phyloP scores from a whole-genome alignment of 495 filamentous ascomycete genomes.

The Neurospora sp. region DNA sequence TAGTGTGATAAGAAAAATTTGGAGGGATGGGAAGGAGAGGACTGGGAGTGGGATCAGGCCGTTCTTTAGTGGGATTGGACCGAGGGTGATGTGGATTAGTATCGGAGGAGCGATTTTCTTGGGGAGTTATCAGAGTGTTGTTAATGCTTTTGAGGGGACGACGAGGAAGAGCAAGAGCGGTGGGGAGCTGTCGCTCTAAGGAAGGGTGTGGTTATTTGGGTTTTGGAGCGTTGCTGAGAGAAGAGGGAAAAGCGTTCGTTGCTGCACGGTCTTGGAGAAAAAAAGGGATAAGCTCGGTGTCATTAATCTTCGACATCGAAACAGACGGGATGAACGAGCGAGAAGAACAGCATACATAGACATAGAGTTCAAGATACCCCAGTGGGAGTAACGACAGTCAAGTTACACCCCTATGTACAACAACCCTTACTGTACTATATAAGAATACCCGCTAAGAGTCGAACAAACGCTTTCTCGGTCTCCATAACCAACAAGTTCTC shows the following conservation, averaged over 20 bases:
- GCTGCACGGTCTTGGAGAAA: background rate
- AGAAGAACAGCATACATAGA: background rate
- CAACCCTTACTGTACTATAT: background rate
- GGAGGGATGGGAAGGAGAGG: constrained; percentile 34
- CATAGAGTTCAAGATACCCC: background rate
- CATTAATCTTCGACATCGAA: background rate
- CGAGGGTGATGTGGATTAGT: constrained; percentile 87
- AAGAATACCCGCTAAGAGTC: background rate
- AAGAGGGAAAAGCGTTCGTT: background rate
- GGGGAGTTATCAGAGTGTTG: constrained; percentile 89
- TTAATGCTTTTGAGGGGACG: constrained; percentile 49
- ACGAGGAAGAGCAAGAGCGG: constrained; percentile 8
- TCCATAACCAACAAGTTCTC: background rate
- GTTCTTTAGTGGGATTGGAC: constrained; percentile 83
- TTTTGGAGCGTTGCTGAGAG: background rate
- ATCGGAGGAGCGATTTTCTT: constrained; percentile 90
- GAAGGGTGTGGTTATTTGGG: background rate
- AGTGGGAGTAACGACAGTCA: background rate
- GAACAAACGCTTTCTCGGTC: background rate
- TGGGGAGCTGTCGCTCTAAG: background rate
- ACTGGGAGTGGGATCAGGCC: constrained; percentile 52
- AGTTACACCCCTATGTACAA: background rate
- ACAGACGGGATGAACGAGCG: background rate
- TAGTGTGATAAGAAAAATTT: constrained; percentile 53
- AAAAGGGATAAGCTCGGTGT: background rate